Base-by-base conservation (phyloP, 768 basidiomycete genomes). In the Clitopilus hobsonii region DNA sequence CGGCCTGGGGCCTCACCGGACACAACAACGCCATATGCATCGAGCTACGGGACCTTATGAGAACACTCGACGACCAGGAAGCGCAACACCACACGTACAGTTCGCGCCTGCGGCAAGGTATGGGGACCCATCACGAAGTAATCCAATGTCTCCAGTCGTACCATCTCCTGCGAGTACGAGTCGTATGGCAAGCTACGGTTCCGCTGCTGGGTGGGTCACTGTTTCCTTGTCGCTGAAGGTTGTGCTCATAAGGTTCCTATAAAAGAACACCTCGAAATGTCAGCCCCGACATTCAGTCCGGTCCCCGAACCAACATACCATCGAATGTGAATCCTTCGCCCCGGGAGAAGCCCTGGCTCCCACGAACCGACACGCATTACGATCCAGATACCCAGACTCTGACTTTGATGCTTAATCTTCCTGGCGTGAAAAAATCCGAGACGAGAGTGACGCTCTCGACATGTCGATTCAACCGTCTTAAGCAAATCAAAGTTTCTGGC, bases 371-470 rank as follows among this genome's bases (percentile, higher is more conserved):
- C 68, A 69, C 84, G 51, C 74, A 80, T 63, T 86, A 82, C 71
- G 77, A 84, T 63, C 60, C 65, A 30, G 72, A 74, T 28, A 79
- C 75, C 51, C 74, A 75, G 65, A 63, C 74, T 32, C 69, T 88
- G 61, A 77, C 76, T 55, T 83, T 81, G 51, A 74, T 82, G 70
- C 78, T 88, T 63, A 87, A 89, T 68, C 72, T 89, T 26, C 88
- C 88, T 3, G 88, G 88, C 38, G 72, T 88, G 64, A 78, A 77
- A 63, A 79, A 74, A 58, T 66, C 67, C 58, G 82, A 88, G 61
- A 61, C 90, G 52, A 77, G 69, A 56, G 74, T 89, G 69, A 76
- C 75, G 50, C 76, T 91, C 54, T 78, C 80, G 50, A 83, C 79
- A 57, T 83, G 83, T 63, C 65, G 74, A 54, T 80, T 81, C 72